Percentiles rank a stretch among this genome's conserved stretches.
Evolutionary conservation across 2,329 filamentous ascomycete species (phyloP).

Genomic region (Scopulariopsis brevicaulis): DNA sequence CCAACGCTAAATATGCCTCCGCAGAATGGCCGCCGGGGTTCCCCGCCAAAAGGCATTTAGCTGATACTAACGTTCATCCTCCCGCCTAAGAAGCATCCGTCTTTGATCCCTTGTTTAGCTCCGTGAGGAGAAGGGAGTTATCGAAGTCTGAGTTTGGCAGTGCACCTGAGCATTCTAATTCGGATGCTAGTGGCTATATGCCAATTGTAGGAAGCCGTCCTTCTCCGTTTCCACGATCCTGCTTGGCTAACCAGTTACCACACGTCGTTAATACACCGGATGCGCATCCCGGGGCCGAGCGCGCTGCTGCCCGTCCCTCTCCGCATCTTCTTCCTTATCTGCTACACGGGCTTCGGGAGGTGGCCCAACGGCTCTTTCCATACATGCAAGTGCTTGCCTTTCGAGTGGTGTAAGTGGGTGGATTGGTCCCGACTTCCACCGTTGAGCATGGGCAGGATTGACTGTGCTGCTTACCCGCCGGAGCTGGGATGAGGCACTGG

Average conservation of each 20-base stretch:
- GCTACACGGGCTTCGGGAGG: background rate
- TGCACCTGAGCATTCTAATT: background rate
- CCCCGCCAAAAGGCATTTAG: background rate
- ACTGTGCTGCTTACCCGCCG: background rate
- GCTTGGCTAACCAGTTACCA: background rate
- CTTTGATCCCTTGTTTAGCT: background rate
- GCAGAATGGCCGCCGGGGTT: background rate
- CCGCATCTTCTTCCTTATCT: background rate
- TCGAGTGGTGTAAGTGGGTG: background rate
- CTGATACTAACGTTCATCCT: background rate
- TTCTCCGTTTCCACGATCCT: background rate
- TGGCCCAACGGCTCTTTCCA: background rate
- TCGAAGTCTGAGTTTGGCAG: background rate
- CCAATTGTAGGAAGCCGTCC: background rate
- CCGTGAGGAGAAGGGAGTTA: background rate
- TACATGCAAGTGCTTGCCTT: background rate
- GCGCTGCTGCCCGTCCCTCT: background rate
- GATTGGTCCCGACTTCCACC: background rate
- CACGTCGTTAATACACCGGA: background rate
- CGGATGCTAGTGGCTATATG: background rate
- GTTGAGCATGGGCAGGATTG: background rate
- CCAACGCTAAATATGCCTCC: too few species aligned
- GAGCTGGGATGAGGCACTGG: background rate
- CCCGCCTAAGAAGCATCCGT: background rate
- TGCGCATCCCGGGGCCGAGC: background rate